Conservation (phyloP, 345 rosid genomes). For the Combretum micranthum region DNA sequence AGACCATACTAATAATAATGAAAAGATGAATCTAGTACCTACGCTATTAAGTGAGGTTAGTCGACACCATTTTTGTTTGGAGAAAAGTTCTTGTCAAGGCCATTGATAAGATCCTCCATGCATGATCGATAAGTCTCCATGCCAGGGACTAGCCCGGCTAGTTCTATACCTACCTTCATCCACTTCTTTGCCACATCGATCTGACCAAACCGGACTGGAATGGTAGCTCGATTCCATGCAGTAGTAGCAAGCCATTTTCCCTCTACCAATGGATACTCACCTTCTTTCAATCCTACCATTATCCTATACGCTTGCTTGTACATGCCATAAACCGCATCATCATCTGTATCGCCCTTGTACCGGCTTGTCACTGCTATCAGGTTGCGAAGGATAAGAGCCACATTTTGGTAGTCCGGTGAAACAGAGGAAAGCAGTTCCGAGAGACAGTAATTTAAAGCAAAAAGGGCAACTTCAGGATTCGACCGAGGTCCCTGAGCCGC, state of each 20-base stretch:
- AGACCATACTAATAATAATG: no score
- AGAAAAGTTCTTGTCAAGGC: slow-evolving; percentile 30
- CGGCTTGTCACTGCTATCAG: slow-evolving; percentile 51
- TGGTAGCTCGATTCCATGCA: slow-evolving; percentile 87
- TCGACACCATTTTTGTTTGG: no score
- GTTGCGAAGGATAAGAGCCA: slow-evolving; percentile 64
- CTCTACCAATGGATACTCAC: slow-evolving; percentile 81
- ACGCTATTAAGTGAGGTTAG: no score
- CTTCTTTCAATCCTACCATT: slow-evolving; percentile 84
- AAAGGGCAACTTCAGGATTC: slow-evolving; percentile 64
- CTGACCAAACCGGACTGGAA: slow-evolving; percentile 65
- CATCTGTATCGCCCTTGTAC: slow-evolving; percentile 67
- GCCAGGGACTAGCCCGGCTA: slow-evolving; percentile 58
- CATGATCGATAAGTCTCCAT: slow-evolving; percentile 74
- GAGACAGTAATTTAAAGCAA: slow-evolving; percentile 68
- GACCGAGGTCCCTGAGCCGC: slow-evolving; percentile 63
- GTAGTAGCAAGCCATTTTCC: slow-evolving; percentile 96
- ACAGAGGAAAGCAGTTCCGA: slow-evolving; percentile 59
- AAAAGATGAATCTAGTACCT: no score
- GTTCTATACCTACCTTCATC: slow-evolving; percentile 63
- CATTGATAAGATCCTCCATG: slow-evolving; percentile 70
- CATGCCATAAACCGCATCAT: slow-evolving; percentile 43
- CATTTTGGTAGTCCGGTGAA: slow-evolving; percentile 53
- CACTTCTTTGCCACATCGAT: slow-evolving; percentile 65
- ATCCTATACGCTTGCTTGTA: slow-evolving; percentile 82